These are phyloP conservation scores for Tetrapisispora phaffii DNA, from an alignment of 805 yeast species.

Conservation along the genomic window DNA sequence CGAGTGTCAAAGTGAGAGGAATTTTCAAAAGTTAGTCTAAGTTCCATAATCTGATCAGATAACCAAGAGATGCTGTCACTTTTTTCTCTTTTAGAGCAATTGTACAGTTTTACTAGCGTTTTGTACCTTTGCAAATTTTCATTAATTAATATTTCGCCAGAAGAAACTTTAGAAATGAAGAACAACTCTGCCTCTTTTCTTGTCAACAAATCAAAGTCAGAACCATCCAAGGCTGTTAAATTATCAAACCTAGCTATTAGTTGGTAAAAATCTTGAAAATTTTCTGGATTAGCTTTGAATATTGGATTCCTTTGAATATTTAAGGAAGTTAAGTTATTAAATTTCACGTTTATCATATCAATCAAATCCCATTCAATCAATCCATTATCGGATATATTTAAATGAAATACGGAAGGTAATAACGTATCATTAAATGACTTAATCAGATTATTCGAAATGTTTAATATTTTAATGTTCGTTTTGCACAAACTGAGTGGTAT, in stretches of 20 bases:
- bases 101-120: conserved; percentile 31
- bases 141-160: conserved; percentile 22
- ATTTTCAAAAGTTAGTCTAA: conserved; percentile 4
- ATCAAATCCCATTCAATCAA: conserved; percentile 40
- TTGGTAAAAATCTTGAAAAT: conserved; percentile 17
- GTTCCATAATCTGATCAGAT: conserved; percentile 6
- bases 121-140: conserved; percentile 11
- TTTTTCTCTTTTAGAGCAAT: conserved; percentile 7
- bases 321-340: conserved; percentile 38
- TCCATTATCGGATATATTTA: conserved; percentile 28
- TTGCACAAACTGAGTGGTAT: conserved; percentile 5
- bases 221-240: conserved; percentile 48
- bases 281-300: conserved; percentile 2
- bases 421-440: background rate
- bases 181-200: conserved; percentile 59
- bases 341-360: conserved; percentile 32
- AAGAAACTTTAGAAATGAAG: conserved; percentile 42
- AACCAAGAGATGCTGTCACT: conserved; percentile 6
- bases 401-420: background rate
- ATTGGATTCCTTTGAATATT: conserved; percentile 48
- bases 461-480: background rate
- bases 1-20: background rate
- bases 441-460: background rate
- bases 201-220: conserved; percentile 36
- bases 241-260: conserved; percentile 39